Base-by-base conservation (phyloP, 2,329 filamentous ascomycete species). In the Tolypocladium sp. region DNA sequence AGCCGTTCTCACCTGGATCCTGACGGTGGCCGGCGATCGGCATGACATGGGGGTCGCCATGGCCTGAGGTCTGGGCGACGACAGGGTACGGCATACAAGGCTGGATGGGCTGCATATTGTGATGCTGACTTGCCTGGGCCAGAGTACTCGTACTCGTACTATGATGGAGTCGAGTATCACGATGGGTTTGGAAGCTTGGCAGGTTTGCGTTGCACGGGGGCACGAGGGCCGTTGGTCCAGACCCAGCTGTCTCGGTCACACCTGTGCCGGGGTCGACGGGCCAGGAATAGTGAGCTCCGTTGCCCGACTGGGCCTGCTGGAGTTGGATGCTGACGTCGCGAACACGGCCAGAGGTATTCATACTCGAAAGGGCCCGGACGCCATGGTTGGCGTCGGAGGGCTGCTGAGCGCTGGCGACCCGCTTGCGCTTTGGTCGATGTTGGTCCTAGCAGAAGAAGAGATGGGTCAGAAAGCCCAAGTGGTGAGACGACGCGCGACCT, bases 111-210 rank as follows among this genome's bases (percentile, higher is more conserved):
- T 57, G 56, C 44, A 57, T 40, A 27, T 22, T 30, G 56, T 38
- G 40, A 30, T 57, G 54, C 30, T 59, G 58, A 40, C 38, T 49
- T 37, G 55, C 30, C 41, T 37, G 53, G 40, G 53, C 41, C 27
- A 53, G 30, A n/a, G 49, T 22, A 35, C 49, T 20, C 7, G 49
- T 33, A n/a, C 35, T 37, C 35, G 37, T 5, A 33, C n/a, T 38
- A 49, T 60, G 40, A 53, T 30, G 56, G 37, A 53, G 46, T n/a
- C 56, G 33, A 41, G 54, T 52, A 56, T 60, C 58, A 54, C 52
- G 53, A 56, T 58, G 33, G 57, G 56, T 53, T 41, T 55, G 22
- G 35, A 15, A 30, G 41, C 56, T 37, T 30, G 41, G 49, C 27
- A 55, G 38, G 46, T 49, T 8, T 15, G 12, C 54, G 33, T 46